These are phyloP conservation scores for Antitrichia curtipendula DNA, from an alignment of 225 moss, liverwort and hornwort species.

Conservation along the genomic window DNA sequence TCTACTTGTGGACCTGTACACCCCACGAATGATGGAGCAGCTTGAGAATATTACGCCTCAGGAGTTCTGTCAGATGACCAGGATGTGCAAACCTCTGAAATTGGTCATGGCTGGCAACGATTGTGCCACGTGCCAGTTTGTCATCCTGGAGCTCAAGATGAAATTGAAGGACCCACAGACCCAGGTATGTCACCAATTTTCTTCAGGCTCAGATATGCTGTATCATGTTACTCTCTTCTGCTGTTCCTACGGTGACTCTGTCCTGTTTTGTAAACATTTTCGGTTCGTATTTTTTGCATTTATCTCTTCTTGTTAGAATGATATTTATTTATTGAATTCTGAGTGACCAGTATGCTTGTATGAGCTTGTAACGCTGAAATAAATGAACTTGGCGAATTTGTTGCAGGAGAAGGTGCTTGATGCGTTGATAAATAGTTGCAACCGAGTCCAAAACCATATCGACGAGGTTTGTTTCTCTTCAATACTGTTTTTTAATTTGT, in stretches of 20 bases:
- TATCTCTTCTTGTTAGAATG: neutral
- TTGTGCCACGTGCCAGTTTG: conserved; percentile 77
- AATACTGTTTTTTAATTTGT: neutral
- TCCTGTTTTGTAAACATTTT: neutral
- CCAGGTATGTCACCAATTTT: conserved; percentile 19
- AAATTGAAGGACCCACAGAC: conserved; percentile 66
- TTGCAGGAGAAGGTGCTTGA: conserved; percentile 49
- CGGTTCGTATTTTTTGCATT: neutral
- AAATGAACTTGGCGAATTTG: neutral
- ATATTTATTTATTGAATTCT: neutral
- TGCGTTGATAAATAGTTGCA: conserved; percentile 41
- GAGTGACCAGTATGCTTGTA: neutral
- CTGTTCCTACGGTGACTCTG: neutral
- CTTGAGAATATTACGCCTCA: conserved; percentile 57
- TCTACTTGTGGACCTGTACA: conserved; percentile 76
- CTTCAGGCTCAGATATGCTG: neutral
- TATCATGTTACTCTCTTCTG: neutral
- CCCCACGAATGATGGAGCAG: conserved; percentile 54
- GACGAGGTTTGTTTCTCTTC: conserved; percentile 40
- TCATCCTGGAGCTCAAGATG: conserved; percentile 72
- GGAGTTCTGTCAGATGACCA: conserved; percentile 65
- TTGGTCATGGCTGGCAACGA: conserved; percentile 26
- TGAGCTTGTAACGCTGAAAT: neutral
- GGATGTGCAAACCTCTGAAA: conserved; percentile 40
- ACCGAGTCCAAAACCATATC: conserved; percentile 55